Percentiles rank a stretch among this genome's conserved stretches.
Evolutionary conservation across 306 rosid species (phyloP).

Genomic region (Vicia faba): DNA sequence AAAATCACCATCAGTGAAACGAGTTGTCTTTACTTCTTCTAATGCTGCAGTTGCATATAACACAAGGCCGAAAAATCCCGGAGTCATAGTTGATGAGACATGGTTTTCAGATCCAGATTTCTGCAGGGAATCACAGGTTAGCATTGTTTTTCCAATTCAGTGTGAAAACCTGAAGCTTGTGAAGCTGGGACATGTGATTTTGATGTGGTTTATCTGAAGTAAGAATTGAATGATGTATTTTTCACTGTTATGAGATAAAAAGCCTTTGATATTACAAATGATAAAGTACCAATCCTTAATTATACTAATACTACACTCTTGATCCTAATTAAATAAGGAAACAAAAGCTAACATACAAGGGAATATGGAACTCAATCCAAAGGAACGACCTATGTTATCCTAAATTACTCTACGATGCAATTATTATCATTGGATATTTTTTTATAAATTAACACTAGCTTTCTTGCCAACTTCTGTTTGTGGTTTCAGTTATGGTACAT

Average conservation of each 20-base stretch:
- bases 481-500: slow-evolving; percentile 62
- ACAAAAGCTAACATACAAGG: background rate
- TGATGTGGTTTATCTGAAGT: slow-evolving; percentile 8
- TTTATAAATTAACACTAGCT: background rate
- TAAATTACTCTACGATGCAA: background rate
- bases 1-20: slow-evolving; percentile 43
- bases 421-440: background rate
- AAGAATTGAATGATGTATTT: slow-evolving; percentile 4
- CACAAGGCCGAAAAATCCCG: slow-evolving; percentile 38
- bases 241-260: background rate
- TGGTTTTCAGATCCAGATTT: slow-evolving; percentile 49
- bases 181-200: background rate
- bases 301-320: background rate
- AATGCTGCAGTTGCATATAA: slow-evolving; percentile 16
- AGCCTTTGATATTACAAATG: background rate
- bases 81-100: slow-evolving; percentile 46
- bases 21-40: slow-evolving; percentile 53
- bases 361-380: background rate
- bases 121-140: slow-evolving; percentile 40
- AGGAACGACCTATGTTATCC: background rate
- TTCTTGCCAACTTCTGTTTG: background rate
- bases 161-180: slow-evolving; percentile 2
- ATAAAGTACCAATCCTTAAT: background rate
- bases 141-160: slow-evolving; percentile 11
- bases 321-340: slow-evolving; percentile 3